Base-by-base conservation (phyloP, 2,329 filamentous ascomycete species). In the Cercospora sp. region DNA sequence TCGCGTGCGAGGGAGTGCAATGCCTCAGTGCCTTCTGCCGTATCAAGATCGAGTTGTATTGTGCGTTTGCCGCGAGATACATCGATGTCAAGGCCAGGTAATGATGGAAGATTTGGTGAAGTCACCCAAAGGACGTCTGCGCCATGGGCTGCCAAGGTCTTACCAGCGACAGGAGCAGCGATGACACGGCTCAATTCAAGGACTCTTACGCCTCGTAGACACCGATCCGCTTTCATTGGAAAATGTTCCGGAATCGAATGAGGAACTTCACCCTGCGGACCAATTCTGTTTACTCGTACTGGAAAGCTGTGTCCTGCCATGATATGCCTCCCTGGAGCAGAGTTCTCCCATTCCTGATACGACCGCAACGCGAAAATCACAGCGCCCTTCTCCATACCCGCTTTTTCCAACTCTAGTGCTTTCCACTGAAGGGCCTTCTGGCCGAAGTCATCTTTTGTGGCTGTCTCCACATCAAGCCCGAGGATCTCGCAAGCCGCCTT, bases 331-430 rank as follows among this genome's bases (percentile, higher is more conserved):
- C 55, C 55, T 0, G 84, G 80, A 63, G 87, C 85, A 0, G 84
- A 75, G 0, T 72, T 70, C 67, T 88, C 85, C 86, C 86, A 88
- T 68, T 87, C 76, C 2, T 77, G 67, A 51, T 82, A 85, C 0
- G 82, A 82, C 1, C 87, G 79, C 10, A 88, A 74, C 0, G 84
- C 84, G 16, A 84, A 82, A 2, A 86, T 81, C 0, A 84, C 84
- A 3, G 81, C 79, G 1, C 78, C 79, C 3, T 79, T 72, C 0
- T 79, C 71, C 1, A 82, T 78, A 0, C 80, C 84, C 3, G 77
- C 78, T 0, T 73, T 78, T 71, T 88, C 86, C 0, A 88, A 78
- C 2, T 87, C 84, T 0, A 82, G 65, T 1, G 80, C 77, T 1
- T 78, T 76, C 84, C 83, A 85, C 0, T 72, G 59, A 0, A 73